Base-by-base conservation (phyloP, 2,329 filamentous ascomycete species). In the Colletotrichum spaethianum region DNA sequence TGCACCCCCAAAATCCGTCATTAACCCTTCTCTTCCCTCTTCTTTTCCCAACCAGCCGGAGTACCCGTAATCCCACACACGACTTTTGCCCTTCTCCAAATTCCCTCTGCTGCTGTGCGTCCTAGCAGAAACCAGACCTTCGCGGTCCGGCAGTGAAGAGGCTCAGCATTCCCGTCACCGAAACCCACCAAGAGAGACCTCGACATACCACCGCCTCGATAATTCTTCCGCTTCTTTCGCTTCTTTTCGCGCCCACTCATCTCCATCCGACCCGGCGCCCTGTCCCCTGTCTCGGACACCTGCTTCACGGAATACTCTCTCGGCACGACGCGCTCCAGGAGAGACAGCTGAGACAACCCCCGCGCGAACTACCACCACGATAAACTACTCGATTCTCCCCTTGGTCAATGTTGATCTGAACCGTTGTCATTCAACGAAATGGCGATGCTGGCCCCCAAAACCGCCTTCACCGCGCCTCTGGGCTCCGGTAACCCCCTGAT, bases 381-480 rank as follows among this genome's bases (percentile, higher is more conserved):
- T 31, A 48, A 46, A 26, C 20, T 36, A n/a, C 38, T 66, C 36
- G 28, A 63, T 33, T 38, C 36, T 18, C 40, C 28, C 28, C 26
- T 46, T 46, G 36, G 59, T 66, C 69, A 73, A 65, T 70, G 64
- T 33, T 23, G 44, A 36, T 33, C 36, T 61, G 44, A 44, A 18
- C 28, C 14, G 3, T 20, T 31, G 56, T 40, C 42, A 52, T 46
- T 3, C 11, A 55, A 23, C 70, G 80, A 75, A 68, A 94, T 95
- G 93, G 91, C 93, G 78, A 93, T 95, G 90, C 85, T 95, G 78
- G 93, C 93, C 75, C 91, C 93, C 73, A 94, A 95, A 81, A 86
- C 92, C 77, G 87, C 92, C 53, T 94, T 92, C 79, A 87, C 92
- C 75, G 84, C 90, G 64, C 85, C 88, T 66, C 82, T 91, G 77